Conservation (phyloP, 768 basidiomycete species). For the Nevesoporus exiguus region DNA sequence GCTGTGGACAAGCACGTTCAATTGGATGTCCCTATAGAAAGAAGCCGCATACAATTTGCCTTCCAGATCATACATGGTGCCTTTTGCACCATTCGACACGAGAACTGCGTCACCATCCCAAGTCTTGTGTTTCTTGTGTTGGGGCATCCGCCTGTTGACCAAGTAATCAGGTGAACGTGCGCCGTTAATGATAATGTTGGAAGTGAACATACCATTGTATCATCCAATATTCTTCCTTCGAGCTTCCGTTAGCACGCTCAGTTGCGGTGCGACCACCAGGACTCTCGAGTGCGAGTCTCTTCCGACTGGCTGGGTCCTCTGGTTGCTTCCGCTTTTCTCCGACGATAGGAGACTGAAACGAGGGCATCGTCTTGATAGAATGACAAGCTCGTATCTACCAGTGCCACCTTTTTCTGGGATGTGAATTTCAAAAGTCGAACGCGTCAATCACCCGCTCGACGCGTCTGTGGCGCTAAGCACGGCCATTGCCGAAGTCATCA, state of each 20-base stretch:
- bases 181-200: background rate
- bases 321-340: conserved; percentile 32
- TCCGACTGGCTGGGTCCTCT: conserved; percentile 25
- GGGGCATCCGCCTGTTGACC: conserved; percentile 54
- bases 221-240: conserved; percentile 59
- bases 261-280: conserved; percentile 3
- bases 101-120: conserved; percentile 86
- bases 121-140: conserved; percentile 81
- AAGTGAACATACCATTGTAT: conserved; percentile 60
- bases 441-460: background rate
- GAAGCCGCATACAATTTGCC: conserved; percentile 54
- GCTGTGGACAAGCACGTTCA: conserved; percentile 30
- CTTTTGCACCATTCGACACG: conserved; percentile 44
- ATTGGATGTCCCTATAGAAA: background rate
- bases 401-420: background rate
- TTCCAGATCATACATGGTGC: conserved; percentile 57
- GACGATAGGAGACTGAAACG: conserved; percentile 10
- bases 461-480: conserved; percentile 19
- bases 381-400: background rate
- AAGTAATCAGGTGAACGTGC: background rate
- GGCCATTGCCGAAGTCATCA: conserved; percentile 13
- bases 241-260: conserved; percentile 11
- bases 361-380: conserved; percentile 19
- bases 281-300: conserved; percentile 28
- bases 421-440: background rate